These are phyloP conservation scores for Nothopassalora personata DNA, from an alignment of 2,329 filamentous ascomycete species.

Conservation along the genomic window DNA sequence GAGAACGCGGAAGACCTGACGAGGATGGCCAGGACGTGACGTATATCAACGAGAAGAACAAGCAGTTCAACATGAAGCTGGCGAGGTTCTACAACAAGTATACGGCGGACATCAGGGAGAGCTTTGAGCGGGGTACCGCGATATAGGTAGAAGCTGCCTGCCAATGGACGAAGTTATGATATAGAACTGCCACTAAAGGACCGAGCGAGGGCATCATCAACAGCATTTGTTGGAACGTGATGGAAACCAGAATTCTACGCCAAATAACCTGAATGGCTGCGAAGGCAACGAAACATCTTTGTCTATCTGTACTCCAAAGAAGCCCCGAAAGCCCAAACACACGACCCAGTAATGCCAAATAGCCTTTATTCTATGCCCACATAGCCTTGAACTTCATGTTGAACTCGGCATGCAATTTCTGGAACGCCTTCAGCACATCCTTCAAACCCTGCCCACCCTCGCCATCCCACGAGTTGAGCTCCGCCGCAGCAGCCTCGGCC, in stretches of 20 bases:
- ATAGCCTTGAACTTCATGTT: constrained; percentile 59
- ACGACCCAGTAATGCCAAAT: not conserved
- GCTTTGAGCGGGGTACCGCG: constrained; percentile 94
- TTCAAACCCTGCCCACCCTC: constrained; percentile 46
- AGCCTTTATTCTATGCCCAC: constrained; percentile 46
- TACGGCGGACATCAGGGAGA: constrained; percentile 92
- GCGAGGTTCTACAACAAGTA: constrained; percentile 97
- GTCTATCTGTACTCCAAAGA: not conserved
- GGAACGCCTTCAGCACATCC: constrained; percentile 57
- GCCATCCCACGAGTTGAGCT: constrained; percentile 32
- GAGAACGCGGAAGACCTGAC: constrained; percentile 65
- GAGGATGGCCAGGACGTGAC: constrained; percentile 90
- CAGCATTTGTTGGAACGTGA: too few relatives aligned
- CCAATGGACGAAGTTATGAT: not conserved
- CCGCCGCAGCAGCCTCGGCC: constrained; percentile 22
- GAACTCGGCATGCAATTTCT: constrained; percentile 54
- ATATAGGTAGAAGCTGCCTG: constrained; percentile 58
- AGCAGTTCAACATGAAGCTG: constrained; percentile 99
- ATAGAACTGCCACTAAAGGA: not conserved
- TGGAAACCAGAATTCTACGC: too few relatives aligned
- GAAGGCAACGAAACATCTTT: not conserved
- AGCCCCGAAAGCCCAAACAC: not conserved
- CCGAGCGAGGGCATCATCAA: too few relatives aligned
- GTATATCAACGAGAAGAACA: constrained; percentile 99
- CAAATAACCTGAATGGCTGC: too few relatives aligned